Base-by-base conservation (phyloP, 2,329 filamentous ascomycete genomes). In the Claviceps sp. region DNA sequence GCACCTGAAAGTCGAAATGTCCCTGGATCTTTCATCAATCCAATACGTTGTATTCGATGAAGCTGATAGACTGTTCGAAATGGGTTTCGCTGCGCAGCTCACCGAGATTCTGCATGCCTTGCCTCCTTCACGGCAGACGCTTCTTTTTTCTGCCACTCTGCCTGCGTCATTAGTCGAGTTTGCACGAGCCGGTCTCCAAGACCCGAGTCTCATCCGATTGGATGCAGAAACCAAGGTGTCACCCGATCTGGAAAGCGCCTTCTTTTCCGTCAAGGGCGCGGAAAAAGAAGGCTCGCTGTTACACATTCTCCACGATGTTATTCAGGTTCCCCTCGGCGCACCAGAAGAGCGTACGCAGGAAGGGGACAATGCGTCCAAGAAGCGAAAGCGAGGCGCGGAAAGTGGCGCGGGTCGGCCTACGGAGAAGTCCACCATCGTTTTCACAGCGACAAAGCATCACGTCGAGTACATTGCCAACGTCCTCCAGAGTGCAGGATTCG, bases 31-130 rank as follows among this genome's bases (percentile, higher is more conserved):
- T n/a, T 88, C 85, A 0, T 95, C 88, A 4, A 84, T 98, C 55
- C 79, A 82, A 59, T 98, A 98, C 62, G 88, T 95, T 23, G 93
- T 98, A 8, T 98, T 98, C 57, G 93, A 98, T 64, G 93, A 98
- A 67, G 93, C 93, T 1, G 93, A 98, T 74, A 80, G 93, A 50
- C 74, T 98, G 20, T 98, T 98, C 67, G 93, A 98, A 65, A 96
- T 98, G 91, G 94, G 93, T 60, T 98, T 98, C 64, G 89, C 90
- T 4, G 83, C 87, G 3, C 93, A 98, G 63, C 73, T 98, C 59
- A 85, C 86, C 1, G 93, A 98, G 65, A 97, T 97, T 73, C 72
- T 98, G 49, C 83, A 95, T 62, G 86, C 89, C 0, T 72, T 98
- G 16, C 93, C 94, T 1, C 73, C 80, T 0, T 86, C 83, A 23